Base-by-base conservation (phyloP, 148 eudicot species). In the Persicaria tinctoria region DNA sequence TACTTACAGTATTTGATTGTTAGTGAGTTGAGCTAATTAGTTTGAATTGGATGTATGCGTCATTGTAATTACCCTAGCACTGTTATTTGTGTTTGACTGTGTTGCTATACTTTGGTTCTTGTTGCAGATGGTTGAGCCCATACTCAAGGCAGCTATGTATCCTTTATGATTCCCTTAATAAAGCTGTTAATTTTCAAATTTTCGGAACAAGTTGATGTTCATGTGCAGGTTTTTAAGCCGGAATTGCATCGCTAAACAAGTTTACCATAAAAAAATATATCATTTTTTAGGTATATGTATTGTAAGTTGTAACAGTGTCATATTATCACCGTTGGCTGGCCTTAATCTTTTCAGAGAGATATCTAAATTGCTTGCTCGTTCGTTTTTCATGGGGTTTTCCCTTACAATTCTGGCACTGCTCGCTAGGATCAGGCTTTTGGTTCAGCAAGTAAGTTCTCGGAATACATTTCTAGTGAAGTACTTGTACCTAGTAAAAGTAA, bases 121-220 rank as follows among this genome's bases (percentile, higher is more conserved):
- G 59, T 73, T 82, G 81, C 92, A 96, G 99, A 90, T 92, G 88
- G 86, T 88, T 75, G 97, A 96, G 82, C 97, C 99, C 23, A 90
- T 96, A 81, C 73, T 96, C 81, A 92, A 89, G 89, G 87, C 94
- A 70, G 97, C 99, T 73, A 83, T 62, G 99, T 89, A 95, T 95
- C 99, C 97, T 90, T 77, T 76, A 9, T 56, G 20, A 18, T 66
- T 74, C 14, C 14, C 51, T 71, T 46, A 8, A 47, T 17, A 17
- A 47, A 71, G 38, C 16, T 9, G 49, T 18, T 48, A 47, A 27
- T 53, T 53, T 1, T 53, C 57, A 53, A 53, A 16, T 0, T 53
- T 53, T 53, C 1, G 57, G 12, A 50, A 38, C 32, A 17, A 71
- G 6, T 49, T 71, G 74, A 71, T 71, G 44, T 71, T 20, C 16